Base-by-base conservation (phyloP, 441 rosid species). In the Pelargonium exstipulatum region DNA sequence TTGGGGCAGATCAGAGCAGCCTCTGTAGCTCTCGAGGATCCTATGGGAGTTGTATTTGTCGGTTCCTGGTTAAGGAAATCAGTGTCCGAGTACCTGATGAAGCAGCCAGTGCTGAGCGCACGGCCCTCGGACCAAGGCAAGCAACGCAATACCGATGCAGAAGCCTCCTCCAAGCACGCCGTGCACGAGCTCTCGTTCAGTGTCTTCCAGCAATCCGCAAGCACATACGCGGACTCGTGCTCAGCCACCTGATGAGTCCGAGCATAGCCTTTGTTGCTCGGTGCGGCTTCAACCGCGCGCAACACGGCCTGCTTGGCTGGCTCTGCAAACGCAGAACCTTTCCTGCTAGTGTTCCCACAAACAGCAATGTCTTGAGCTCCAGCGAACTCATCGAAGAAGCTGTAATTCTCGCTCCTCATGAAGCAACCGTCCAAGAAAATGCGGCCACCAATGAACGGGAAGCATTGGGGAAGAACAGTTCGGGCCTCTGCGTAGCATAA, bases 391-490 rank as follows among this genome's bases (percentile, higher is more conserved):
- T 83, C 71, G 42, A 73, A 91, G 80, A 89, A 93, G 73, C 92
- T 89, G 61, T 91, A 94, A 70, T 94, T 94, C 81, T 77, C 84
- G 0, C 88, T 73, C 75, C 97, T 84, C 98, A 94, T 90, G 84
- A 94, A 94, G 81, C 97, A 91, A 7, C 97, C 97, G 1, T 94
- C 97, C 5, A 91, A 95, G 70, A 66, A 94, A 77, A 91, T 83
- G 55, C 92, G 73, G 14, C 97, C 97, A 0, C 92, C 88, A 20
- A 83, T 90, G 72, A 67, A 10, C 35, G 97, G 98, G 67, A 82
- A 94, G 79, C 98, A 94, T 71, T 94, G 86, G 0, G 98, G 98
- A 60, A 94, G 96, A 48, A 83, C 64, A 8, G 96, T 86, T 0
- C 98, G 83, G 6, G 91, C 97, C 81, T 85, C 93, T 0, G 97